Evolutionary conservation across 2,329 filamentous ascomycete genomes (phyloP).

Genomic region (Harringtonia lauricola): DNA sequence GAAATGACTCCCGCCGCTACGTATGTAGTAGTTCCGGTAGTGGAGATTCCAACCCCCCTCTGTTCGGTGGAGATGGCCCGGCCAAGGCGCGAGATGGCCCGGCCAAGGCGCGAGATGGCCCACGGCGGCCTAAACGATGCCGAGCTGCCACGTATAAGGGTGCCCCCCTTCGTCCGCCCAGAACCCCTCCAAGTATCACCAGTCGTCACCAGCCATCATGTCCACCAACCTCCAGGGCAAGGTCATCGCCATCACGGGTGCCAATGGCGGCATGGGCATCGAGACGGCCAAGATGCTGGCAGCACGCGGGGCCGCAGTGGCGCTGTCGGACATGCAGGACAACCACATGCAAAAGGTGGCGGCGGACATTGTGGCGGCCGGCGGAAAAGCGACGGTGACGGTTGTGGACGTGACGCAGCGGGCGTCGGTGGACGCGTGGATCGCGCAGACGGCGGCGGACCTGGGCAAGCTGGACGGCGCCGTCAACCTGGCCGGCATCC

Average conservation of each 20-base stretch:
- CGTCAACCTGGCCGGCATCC: conserved; percentile 41
- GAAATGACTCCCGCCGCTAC: too few relatives aligned
- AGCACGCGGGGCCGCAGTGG: conserved; percentile 27
- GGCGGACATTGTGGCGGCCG: conserved; percentile 3
- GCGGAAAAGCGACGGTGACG: not conserved
- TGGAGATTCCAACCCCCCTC: too few relatives aligned
- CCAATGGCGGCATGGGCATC: conserved; percentile 33
- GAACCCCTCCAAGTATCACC: too few relatives aligned
- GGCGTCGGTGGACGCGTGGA: conserved; percentile 38
- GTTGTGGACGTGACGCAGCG: conserved; percentile 6
- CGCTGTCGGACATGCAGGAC: conserved; percentile 32
- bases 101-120: too few relatives aligned
- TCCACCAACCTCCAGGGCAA: too few relatives aligned
- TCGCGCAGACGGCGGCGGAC: conserved; percentile 30
- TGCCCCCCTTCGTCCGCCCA: too few relatives aligned
- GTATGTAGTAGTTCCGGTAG: too few relatives aligned
- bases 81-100: too few relatives aligned
- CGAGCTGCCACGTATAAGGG: too few relatives aligned
- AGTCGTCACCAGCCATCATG: too few relatives aligned
- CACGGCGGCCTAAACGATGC: too few relatives aligned
- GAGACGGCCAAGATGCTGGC: conserved; percentile 31
- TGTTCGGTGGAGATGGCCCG: too few relatives aligned
- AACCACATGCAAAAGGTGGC: conserved; percentile 21
- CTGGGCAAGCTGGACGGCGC: conserved; percentile 43
- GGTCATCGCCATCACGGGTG: conserved; percentile 10